These are phyloP conservation scores for Scleroderma citrinum DNA, from an alignment of 768 basidiomycete species.

Conservation along the genomic window DNA sequence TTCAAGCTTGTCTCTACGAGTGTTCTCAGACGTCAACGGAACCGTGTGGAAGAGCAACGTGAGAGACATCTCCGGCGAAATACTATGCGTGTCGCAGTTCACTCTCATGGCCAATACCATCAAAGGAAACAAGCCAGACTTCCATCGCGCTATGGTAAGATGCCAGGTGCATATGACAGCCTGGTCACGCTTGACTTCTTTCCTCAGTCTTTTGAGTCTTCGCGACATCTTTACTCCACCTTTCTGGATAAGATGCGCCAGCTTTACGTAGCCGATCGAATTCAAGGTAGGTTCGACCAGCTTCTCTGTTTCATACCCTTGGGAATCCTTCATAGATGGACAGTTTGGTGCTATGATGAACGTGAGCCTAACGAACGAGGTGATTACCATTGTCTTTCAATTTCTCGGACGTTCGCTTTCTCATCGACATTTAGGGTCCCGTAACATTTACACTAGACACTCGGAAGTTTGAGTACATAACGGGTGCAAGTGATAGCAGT, in stretches of 20 bases:
- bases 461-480: conserved; percentile 66
- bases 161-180: neutral
- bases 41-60: conserved; percentile 86
- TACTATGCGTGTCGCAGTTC: conserved; percentile 94
- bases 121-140: conserved; percentile 90
- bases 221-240: conserved; percentile 61
- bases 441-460: conserved; percentile 83
- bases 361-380: conserved; percentile 83
- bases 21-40: conserved; percentile 58
- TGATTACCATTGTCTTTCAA: conserved; percentile 20
- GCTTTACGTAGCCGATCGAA: conserved; percentile 66
- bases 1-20: conserved; percentile 60
- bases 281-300: conserved; percentile 54
- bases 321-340: conserved; percentile 54
- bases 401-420: conserved; percentile 3
- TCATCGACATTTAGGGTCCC: conserved; percentile 51
- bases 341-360: conserved; percentile 96
- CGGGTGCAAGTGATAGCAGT: conserved; percentile 10
- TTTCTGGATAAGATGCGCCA: conserved; percentile 66
- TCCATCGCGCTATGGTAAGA: conserved; percentile 87
- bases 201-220: conserved; percentile 58
- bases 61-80: conserved; percentile 82
- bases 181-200: neutral
- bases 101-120: conserved; percentile 81
- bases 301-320: neutral